Base-by-base conservation (phyloP, 2,329 filamentous ascomycete genomes). In the Colletotrichum cereale region DNA sequence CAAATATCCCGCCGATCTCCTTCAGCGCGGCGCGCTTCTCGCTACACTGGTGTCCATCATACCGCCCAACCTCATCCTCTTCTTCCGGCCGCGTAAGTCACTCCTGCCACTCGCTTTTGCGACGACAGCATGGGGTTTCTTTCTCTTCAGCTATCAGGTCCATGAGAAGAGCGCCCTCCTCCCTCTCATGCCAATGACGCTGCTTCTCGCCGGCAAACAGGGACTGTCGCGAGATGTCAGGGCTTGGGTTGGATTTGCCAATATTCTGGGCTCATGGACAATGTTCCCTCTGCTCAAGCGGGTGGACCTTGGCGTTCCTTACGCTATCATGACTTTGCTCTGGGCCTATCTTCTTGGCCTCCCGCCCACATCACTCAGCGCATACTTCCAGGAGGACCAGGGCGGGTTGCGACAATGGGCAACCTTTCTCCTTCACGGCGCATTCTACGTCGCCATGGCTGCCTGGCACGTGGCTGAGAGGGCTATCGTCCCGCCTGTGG, bases 101-200 rank as follows among this genome's bases (percentile, higher is more conserved):
- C 86, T 96, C 5, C 83, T 98, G 18, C 95, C 95, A 1, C 87
- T 93, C 44, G 93, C 93, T 0, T 89, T 98, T 69, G 92, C 95
- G 1, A 88, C 93, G 2, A 95, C 93, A 0, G 93, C 95, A 2
- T 99, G 96, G 96, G 96, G 93, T 0, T 99, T 99, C 85, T 99
- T 98, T 80, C 86, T 99, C 21, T 98, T 97, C 84, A 97, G 94
- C 77, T 99, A 97, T 80, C 96, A 99, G 79, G 97, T 99, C 0
- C 96, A 99, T 78, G 96, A 99, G 84, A 99, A 99, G 87, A 98
- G 95, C 75, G 94, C 97, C 0, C 86, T 99, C 6, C 88, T 99
- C 2, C 97, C 96, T 1, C 85, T 99, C 57, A 89, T 98, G 79
- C 96, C 96, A 0, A 97, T 97, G 93, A 98, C 95, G 0, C 83